These are phyloP conservation scores for Russula emetica DNA, from an alignment of 768 basidiomycete genomes.

Conservation along the genomic window DNA sequence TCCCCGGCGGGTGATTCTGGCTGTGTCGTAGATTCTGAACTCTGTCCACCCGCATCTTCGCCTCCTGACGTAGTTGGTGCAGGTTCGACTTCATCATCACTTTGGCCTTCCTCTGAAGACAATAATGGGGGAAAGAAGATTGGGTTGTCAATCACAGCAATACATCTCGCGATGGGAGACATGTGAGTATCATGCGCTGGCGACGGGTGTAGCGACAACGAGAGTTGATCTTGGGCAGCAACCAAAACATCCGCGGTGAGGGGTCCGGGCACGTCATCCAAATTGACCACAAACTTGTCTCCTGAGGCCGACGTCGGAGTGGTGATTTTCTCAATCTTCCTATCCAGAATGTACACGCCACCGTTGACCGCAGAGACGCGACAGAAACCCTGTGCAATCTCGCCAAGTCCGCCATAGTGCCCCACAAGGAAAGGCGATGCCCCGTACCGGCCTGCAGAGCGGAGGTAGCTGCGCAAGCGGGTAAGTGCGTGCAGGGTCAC, in stretches of 20 bases:
- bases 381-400: conserved; percentile 87
- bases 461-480: conserved; percentile 71
- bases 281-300: conserved; percentile 41
- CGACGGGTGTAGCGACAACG: not conserved
- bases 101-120: conserved; percentile 31
- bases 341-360: conserved; percentile 67
- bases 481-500: conserved; percentile 57
- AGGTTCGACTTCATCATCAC: conserved; percentile 28
- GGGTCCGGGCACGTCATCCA: conserved; percentile 59
- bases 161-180: conserved; percentile 41
- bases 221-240: conserved; percentile 41
- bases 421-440: conserved; percentile 87
- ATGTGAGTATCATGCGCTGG: conserved; percentile 11
- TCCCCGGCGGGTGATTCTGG: conserved; percentile 1
- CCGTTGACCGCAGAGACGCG: conserved; percentile 82
- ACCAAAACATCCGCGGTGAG: conserved; percentile 55
- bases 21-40: not conserved
- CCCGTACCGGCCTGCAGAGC: conserved; percentile 82
- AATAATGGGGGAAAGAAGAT: conserved; percentile 33
- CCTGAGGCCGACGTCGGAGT: not conserved
- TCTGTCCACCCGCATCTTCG: not conserved
- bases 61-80: conserved; percentile 15
- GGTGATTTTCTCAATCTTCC: conserved; percentile 37
- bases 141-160: conserved; percentile 49
- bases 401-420: conserved; percentile 90